Conservation (phyloP, 345 rosid genomes). For the Eucalyptus sideroxylon region DNA sequence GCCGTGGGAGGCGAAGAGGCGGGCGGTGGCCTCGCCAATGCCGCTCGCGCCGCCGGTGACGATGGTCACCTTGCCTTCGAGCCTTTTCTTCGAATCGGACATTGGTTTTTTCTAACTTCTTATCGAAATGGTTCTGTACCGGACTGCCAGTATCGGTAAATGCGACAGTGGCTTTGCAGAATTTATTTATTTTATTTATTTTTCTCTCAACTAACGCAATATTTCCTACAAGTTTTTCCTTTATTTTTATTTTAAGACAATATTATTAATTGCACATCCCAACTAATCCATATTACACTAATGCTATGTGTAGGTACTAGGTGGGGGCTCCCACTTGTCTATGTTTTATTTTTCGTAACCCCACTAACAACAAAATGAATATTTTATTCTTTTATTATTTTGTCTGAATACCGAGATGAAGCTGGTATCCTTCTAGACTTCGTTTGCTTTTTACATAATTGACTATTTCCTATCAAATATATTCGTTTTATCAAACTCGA, state of each 20-base stretch:
- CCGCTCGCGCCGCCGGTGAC: conserved; percentile 8
- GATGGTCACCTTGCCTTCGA: conserved; percentile 6
- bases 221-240: neutral
- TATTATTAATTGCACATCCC: neutral
- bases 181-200: neutral
- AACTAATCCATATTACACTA: neutral
- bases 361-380: neutral
- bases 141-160: neutral
- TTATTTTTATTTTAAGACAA: neutral
- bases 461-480: neutral
- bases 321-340: neutral
- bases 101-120: too few species aligned
- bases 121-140: neutral
- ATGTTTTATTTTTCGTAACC: neutral
- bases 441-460: neutral
- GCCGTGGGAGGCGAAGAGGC: neutral
- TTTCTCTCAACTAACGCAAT: neutral
- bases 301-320: neutral
- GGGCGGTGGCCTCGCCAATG: conserved; percentile 7
- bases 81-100: neutral
- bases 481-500: neutral
- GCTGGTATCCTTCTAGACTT: neutral
- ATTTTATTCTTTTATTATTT: neutral
- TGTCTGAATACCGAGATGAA: neutral
- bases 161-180: neutral